Evolutionary conservation across 2,329 filamentous ascomycete species (phyloP).

Genomic region (Fusarium sp.): DNA sequence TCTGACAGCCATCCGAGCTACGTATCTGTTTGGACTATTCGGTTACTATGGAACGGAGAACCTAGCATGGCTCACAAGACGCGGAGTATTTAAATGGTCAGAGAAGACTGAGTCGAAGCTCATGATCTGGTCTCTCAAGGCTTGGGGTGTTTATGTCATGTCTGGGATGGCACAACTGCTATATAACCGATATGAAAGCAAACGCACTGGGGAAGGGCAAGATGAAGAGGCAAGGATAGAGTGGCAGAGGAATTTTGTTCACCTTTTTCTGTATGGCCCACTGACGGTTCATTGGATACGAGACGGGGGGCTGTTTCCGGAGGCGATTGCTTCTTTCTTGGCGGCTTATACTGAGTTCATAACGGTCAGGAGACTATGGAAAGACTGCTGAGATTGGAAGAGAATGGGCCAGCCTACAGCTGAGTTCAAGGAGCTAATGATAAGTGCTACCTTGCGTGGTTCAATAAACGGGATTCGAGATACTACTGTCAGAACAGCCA

Average conservation of each 20-base stretch:
- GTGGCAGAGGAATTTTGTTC: conserved; percentile 17
- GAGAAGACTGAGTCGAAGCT: conserved; percentile 12
- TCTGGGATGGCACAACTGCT: conserved; percentile 12
- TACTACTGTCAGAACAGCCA: too few relatives aligned
- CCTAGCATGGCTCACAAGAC: conserved; percentile 6
- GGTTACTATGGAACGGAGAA: conserved; percentile 15
- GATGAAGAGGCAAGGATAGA: not conserved
- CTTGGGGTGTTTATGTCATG: conserved; percentile 15
- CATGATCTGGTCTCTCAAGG: conserved; percentile 10
- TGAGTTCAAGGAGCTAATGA: not conserved
- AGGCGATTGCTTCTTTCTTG: conserved; percentile 8
- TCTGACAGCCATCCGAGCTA: not conserved
- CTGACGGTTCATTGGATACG: conserved; percentile 22
- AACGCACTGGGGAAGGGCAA: not conserved
- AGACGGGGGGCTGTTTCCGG: conserved; percentile 9
- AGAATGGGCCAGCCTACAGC: rapidly evolving
- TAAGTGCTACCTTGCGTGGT: rapidly evolving
- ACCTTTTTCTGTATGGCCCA: conserved; percentile 9
- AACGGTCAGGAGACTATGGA: conserved; percentile 17
- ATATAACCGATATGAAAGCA: not conserved
- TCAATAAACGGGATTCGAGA: too few relatives aligned
- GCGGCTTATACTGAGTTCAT: conserved; percentile 24
- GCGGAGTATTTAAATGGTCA: not conserved
- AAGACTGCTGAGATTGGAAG: not conserved
- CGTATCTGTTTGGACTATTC: conserved; percentile 9